A percentile compares a stretch with the other conserved stretches of the same genome.
phyloP scores from a whole-genome alignment of 1,284 basidiomycete genomes.

The Apiotrichum gamsii region DNA sequence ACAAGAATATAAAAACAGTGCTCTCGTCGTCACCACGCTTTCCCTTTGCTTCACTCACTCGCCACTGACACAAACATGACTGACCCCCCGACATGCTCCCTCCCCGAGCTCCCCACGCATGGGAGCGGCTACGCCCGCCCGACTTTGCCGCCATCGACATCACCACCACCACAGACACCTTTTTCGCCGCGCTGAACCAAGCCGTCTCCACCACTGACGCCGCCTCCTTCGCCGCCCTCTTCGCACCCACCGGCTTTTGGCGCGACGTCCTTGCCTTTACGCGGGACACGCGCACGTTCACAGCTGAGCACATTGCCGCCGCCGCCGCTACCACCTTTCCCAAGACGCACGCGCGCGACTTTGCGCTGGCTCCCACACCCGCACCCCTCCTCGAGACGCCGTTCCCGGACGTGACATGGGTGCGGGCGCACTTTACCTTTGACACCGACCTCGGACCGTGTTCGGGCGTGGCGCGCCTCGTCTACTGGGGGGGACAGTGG shows the following conservation, averaged over 20 bases:
- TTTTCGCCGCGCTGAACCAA: too few relatives aligned
- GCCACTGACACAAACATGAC: too few relatives aligned
- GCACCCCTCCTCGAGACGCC: slow-evolving; percentile 48
- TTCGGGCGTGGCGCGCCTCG: slow-evolving; percentile 55
- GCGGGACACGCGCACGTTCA: slow-evolving; percentile 31
- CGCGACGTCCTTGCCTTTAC: slow-evolving; percentile 28
- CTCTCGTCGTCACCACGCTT: too few relatives aligned
- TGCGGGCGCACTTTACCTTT: slow-evolving; percentile 58
- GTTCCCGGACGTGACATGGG: slow-evolving; percentile 57
- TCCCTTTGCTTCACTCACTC: too few relatives aligned
- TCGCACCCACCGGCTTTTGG: slow-evolving; percentile 11
- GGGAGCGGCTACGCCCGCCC: too few relatives aligned
- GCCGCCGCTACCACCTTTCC: slow-evolving; percentile 47
- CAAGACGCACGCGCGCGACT: slow-evolving; percentile 41
- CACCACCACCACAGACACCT: too few relatives aligned
- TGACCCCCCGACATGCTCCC: too few relatives aligned
- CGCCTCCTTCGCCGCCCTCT: background rate
- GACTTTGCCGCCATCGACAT: too few relatives aligned
- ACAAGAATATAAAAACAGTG: too few relatives aligned
- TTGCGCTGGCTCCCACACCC: slow-evolving; percentile 48
- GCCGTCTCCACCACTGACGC: background rate
- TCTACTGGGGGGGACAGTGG: slow-evolving; percentile 55
- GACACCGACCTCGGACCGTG: slow-evolving; percentile 53
- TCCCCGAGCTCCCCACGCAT: too few relatives aligned
- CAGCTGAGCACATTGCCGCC: slow-evolving; percentile 23